Base-by-base conservation (phyloP, 2,329 filamentous ascomycete species). In the Aspergillus fumigatus region DNA sequence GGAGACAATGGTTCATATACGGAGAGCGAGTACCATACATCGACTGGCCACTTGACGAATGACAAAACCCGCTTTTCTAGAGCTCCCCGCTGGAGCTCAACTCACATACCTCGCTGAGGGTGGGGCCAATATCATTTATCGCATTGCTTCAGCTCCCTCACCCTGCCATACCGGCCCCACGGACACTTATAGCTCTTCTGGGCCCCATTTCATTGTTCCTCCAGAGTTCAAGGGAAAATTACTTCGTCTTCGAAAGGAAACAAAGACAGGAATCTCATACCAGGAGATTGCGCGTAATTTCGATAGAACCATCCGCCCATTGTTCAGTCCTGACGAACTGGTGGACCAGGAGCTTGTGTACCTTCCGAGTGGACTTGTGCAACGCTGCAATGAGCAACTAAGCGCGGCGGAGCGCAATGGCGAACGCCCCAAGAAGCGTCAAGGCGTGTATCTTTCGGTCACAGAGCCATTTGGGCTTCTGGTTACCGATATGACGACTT, bases 91-190 rank as follows among this genome's bases (percentile, higher is more conserved):
- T 48, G 68, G 69, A 56, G 65, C 69, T 59, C 67, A 70, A 55
- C 67, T 75, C 55, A 53, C 67, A 14, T 84, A 83, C 60, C 71
- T 85, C 9, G 80, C 79, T 25, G 89, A 94, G 71, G 90, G 89
- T 25, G 86, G 88, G 25, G 89, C 90, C 53, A 93, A 94, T 70
- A 82, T 88, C 52, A 87, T 92, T 60, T 92, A 89, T 67, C 81
- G 81, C 62, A 79, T 89, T 55, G 75, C 77, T 48, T 58, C 79
- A 21, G 72, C 76, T 4, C 65, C 72, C 2, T 48, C 55, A 62
- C 70, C 53, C 47, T 61, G 58, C 11, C 61, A 58, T 27, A 63
- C 57, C 35, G 50, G 49, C 59, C 68, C 40, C 61, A 70, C 58
- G 72, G 72, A 62, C 11, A 21, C 5, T 23, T 11, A 47, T 19